Evolutionary conservation across 768 basidiomycete genomes (phyloP).

Genomic region (Leccinum aurantiacum): DNA sequence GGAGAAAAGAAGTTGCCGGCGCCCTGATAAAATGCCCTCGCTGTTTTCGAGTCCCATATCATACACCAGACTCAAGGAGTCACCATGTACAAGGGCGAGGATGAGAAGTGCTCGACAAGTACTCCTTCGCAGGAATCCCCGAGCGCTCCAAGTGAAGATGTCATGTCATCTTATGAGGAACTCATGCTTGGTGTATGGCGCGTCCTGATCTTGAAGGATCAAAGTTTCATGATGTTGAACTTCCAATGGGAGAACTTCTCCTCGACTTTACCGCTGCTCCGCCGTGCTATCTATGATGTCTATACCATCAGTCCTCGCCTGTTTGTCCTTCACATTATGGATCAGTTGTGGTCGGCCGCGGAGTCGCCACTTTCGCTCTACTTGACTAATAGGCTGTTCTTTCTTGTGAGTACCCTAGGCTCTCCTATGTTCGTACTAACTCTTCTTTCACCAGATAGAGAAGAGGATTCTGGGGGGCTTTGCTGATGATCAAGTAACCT

Average conservation of each 20-base stretch:
- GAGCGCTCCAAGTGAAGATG: too few relatives aligned
- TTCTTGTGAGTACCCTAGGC: constrained; percentile 13
- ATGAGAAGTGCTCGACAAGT: too few relatives aligned
- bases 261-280: constrained; percentile 3
- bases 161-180: constrained; percentile 8
- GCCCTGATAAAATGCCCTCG: too few relatives aligned
- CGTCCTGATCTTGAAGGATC: constrained; percentile 5
- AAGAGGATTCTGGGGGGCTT: constrained; percentile 10
- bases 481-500: not conserved
- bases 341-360: constrained; percentile 20
- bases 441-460: constrained; percentile 19
- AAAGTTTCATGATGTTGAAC: not conserved
- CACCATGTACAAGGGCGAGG: too few relatives aligned
- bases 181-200: constrained; percentile 27
- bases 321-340: constrained; percentile 12
- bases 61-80: too few relatives aligned
- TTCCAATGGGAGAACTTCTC: constrained; percentile 12
- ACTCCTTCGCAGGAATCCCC: too few relatives aligned
- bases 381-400: constrained; percentile 24
- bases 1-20: too few relatives aligned
- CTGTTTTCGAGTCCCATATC: too few relatives aligned
- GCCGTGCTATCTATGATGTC: constrained; percentile 20
- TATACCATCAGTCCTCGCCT: constrained; percentile 22
- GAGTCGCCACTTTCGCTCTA: constrained; percentile 22
- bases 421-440: not conserved